These are phyloP conservation scores for Ascochyta lentis DNA, from an alignment of 2,329 filamentous ascomycete genomes.

Conservation along the genomic window DNA sequence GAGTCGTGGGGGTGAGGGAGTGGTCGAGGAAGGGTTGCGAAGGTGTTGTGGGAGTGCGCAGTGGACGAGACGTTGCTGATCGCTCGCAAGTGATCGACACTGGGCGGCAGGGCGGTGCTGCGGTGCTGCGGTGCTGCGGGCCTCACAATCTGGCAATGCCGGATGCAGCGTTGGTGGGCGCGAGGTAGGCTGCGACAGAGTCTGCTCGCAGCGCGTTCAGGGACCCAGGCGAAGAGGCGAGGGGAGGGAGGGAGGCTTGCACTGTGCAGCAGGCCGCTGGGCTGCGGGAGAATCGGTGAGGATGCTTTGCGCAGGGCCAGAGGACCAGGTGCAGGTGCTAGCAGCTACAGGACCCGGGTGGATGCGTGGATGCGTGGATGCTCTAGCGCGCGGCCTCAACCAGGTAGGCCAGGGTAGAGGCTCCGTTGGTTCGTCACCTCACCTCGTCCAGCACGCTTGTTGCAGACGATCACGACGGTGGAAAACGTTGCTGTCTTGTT, in stretches of 20 bases:
- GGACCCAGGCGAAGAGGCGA: background rate
- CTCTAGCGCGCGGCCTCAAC: conserved; percentile 8
- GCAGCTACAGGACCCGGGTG: background rate
- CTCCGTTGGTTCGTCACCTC: background rate
- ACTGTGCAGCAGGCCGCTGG: conserved; percentile 4
- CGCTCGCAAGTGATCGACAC: conserved; percentile 14
- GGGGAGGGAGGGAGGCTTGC: background rate
- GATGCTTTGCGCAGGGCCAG: conserved; percentile 1
- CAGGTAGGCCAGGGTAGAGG: background rate
- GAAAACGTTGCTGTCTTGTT: background rate
- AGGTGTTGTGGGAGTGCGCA: conserved; percentile 6
- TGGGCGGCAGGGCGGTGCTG: conserved; percentile 12
- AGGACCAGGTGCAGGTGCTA: background rate
- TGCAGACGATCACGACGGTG: background rate
- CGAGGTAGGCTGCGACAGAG: background rate
- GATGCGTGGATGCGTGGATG: background rate
- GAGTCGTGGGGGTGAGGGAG: background rate
- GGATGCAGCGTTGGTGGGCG: conserved; percentile 12
- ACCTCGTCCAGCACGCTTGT: background rate
- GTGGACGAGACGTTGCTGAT: conserved; percentile 10
- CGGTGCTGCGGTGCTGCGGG: conserved; percentile 1
- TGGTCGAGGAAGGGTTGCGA: conserved; percentile 1
- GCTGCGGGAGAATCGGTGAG: conserved; percentile 13
- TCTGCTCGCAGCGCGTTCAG: conserved; percentile 12
- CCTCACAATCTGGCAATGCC: conserved; percentile 2